Percentiles rank a stretch among this genome's conserved stretches.
These are phyloP conservation scores for Rhodomyrtus tomentosa DNA, from an alignment of 345 rosid species.

Conservation along the genomic window DNA sequence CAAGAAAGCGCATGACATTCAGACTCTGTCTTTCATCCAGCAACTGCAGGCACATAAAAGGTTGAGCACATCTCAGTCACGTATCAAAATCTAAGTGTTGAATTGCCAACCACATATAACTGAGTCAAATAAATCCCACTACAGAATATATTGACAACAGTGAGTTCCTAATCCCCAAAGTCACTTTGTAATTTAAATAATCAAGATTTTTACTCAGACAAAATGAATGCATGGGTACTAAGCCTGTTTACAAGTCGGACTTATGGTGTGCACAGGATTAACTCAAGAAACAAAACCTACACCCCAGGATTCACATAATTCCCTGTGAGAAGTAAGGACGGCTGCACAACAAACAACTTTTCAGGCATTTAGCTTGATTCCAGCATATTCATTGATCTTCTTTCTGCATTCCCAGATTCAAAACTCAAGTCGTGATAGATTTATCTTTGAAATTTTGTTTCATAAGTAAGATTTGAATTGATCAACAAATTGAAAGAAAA, in stretches of 20 bases:
- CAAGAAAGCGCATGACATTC: constrained; percentile 53
- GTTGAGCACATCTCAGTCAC: neutral
- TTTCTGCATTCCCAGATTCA: neutral
- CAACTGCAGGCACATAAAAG: constrained; percentile 19
- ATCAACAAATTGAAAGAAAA: neutral
- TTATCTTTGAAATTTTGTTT: neutral
- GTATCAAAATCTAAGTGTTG: neutral
- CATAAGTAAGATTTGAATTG: neutral
- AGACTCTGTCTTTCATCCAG: constrained; percentile 54
- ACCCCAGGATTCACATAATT: neutral
- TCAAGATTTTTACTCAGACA: neutral
- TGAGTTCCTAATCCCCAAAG: neutral
- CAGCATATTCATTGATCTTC: neutral
- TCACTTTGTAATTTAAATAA: neutral
- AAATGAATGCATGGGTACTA: neutral
- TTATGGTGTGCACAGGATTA: neutral
- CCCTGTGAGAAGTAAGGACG: neutral
- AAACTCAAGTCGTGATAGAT: neutral
- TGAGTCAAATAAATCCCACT: neutral
- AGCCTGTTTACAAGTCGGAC: neutral
- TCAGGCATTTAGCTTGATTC: neutral
- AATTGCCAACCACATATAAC: neutral
- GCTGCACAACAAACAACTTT: neutral
- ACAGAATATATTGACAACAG: neutral
- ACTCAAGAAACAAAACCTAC: neutral